Percentiles rank a stretch among this genome's conserved stretches.
Evolutionary conservation across 139 green algal species (phyloP).

Genomic region (Bryopsis sp.): DNA sequence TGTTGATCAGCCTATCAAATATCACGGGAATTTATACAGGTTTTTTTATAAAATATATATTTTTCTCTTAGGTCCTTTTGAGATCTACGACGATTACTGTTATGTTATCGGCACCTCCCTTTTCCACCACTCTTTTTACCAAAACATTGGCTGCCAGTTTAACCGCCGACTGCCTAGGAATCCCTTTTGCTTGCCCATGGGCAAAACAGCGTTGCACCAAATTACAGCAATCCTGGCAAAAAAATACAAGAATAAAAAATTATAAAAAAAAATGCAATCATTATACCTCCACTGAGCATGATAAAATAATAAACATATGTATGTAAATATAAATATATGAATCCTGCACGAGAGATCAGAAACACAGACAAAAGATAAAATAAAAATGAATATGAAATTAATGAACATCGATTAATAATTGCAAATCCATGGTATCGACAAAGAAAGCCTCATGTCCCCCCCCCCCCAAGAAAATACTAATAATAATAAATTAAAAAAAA

Average conservation of each 20-base stretch:
- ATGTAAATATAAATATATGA: not conserved
- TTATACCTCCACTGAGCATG: not conserved
- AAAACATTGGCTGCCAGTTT: conserved; percentile 17
- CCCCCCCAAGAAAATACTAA: no score
- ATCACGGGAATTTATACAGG: no score
- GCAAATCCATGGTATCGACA: no score
- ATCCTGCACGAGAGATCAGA: not conserved
- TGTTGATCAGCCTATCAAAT: no score
- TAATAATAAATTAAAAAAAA: no score
- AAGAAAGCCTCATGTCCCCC: no score
- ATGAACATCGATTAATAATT: conserved; percentile 1
- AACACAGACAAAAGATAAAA: conserved; percentile 7
- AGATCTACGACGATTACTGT: conserved; percentile 19
- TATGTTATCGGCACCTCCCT: conserved; percentile 9
- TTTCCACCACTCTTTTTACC: not conserved
- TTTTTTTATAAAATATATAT: no score
- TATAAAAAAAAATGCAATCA: not conserved
- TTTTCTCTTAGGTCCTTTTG: no score
- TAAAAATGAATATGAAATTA: not conserved
- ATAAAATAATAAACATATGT: not conserved
- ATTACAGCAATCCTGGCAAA: conserved; percentile 29
- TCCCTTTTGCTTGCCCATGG: conserved; percentile 23
- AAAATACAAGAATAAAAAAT: not conserved
- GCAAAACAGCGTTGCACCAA: conserved; percentile 32
- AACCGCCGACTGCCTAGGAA: not conserved